Conservation (phyloP, 164 flowering plant species). For the Stephania japonica region DNA sequence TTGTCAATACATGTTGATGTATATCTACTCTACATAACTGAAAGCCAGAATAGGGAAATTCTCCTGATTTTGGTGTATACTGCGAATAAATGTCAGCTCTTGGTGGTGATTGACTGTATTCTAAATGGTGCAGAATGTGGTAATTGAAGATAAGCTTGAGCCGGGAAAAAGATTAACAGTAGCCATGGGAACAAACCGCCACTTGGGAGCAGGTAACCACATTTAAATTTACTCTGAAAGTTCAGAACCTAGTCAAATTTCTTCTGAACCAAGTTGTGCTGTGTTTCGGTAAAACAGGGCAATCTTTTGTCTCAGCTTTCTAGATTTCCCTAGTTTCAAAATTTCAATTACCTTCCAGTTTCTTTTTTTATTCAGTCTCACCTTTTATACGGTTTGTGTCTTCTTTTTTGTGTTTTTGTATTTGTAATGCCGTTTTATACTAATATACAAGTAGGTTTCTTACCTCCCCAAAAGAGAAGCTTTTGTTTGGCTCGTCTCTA, state of each 20-base stretch:
- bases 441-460: no score
- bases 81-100: no score
- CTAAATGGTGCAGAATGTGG: conserved; percentile 56
- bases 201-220: conserved; percentile 52
- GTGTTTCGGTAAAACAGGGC: not conserved
- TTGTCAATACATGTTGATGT: no score
- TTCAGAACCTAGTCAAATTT: not conserved
- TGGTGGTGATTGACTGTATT: not conserved
- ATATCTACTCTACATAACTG: no score
- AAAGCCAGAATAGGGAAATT: no score
- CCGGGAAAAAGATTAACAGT: conserved; percentile 84
- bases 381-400: no score
- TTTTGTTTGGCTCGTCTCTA: not conserved
- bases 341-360: not conserved
- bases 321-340: not conserved
- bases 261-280: conserved; percentile 1
- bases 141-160: conserved; percentile 61
- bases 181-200: conserved; percentile 77
- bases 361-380: not conserved
- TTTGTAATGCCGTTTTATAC: no score
- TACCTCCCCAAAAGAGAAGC: not conserved
- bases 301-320: not conserved
- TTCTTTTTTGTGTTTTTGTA: no score
- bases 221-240: not conserved
- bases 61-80: no score